These are phyloP conservation scores for Sanguinoderma infundibulare DNA, from an alignment of 1,284 basidiomycete genomes.

Conservation along the genomic window DNA sequence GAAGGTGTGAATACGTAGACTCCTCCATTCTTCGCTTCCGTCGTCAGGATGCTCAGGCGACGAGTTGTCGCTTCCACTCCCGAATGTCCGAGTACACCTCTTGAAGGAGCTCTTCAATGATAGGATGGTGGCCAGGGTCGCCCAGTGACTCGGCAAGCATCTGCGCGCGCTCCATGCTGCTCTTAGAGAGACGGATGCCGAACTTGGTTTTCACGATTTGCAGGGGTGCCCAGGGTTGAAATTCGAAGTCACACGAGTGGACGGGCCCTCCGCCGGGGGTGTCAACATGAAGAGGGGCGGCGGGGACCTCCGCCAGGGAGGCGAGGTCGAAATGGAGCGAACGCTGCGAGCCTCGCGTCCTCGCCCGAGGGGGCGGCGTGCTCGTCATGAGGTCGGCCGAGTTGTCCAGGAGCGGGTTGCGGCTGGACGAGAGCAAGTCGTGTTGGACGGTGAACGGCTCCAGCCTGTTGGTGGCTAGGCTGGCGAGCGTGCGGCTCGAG, in stretches of 20 bases:
- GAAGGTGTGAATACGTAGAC: not conserved
- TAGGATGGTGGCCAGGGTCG: constrained; percentile 17
- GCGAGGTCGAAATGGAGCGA: not conserved
- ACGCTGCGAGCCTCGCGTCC: constrained; percentile 2
- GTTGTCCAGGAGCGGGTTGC: constrained; percentile 5
- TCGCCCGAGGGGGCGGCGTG: constrained; percentile 16
- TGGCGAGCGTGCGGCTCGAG: constrained; percentile 2
- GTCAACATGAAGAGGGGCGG: not conserved
- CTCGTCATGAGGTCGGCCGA: constrained; percentile 10
- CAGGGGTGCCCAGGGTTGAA: constrained; percentile 10
- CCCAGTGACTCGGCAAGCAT: constrained; percentile 13
- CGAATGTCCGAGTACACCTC: constrained; percentile 18
- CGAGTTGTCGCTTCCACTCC: constrained; percentile 10
- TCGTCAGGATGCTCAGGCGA: not conserved
- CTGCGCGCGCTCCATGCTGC: constrained; percentile 12
- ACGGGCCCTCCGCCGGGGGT: not conserved
- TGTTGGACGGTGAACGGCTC: constrained; percentile 18
- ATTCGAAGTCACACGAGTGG: not conserved
- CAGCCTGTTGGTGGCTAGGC: constrained; percentile 12
- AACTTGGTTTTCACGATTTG: constrained; percentile 1
- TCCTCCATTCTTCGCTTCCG: not conserved
- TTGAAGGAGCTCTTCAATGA: constrained; percentile 16
- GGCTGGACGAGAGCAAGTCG: constrained; percentile 8
- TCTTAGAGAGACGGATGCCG: constrained; percentile 3
- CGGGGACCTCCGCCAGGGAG: not conserved